Conservation (phyloP, 805 yeast species). For the Candida succiphila region DNA sequence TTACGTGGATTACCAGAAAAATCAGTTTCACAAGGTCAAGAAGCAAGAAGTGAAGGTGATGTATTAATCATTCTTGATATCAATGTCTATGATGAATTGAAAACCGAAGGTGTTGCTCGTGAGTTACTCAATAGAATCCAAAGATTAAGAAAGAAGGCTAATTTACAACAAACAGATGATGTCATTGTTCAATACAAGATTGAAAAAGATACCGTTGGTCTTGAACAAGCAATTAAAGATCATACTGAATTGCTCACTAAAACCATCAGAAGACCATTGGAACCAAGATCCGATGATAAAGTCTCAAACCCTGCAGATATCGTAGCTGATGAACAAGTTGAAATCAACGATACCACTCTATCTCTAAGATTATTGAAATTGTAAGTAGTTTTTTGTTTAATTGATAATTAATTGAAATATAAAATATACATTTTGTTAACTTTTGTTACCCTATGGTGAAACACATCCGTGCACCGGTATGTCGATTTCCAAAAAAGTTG, state of each 20-base stretch:
- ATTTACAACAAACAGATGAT: slow-evolving; percentile 91
- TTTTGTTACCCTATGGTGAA: too few relatives aligned
- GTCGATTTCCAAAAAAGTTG: too few relatives aligned
- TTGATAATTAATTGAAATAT: too few relatives aligned
- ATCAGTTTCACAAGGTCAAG: slow-evolving; percentile 60
- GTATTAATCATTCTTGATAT: slow-evolving; percentile 86
- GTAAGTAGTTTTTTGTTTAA: too few relatives aligned
- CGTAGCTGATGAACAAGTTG: slow-evolving; percentile 84
- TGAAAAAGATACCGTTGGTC: slow-evolving; percentile 56
- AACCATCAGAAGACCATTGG: slow-evolving; percentile 62
- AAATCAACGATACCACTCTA: slow-evolving; percentile 70
- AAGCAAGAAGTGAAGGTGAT: slow-evolving; percentile 80
- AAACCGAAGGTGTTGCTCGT: slow-evolving; percentile 92
- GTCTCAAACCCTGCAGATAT: too few relatives aligned
- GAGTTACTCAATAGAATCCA: slow-evolving; percentile 96
- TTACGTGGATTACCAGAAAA: slow-evolving; percentile 78
- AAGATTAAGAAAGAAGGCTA: slow-evolving; percentile 93
- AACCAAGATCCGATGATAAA: slow-evolving; percentile 29
- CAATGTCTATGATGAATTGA: slow-evolving; percentile 76
- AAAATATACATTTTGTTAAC: neutral
- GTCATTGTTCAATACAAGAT: slow-evolving; percentile 76
- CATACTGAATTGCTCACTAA: slow-evolving; percentile 67
- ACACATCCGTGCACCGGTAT: too few relatives aligned
- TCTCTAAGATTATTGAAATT: slow-evolving; percentile 68
- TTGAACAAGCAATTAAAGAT: slow-evolving; percentile 48